Evolutionary conservation across 805 yeast species (phyloP).

Genomic region (Wickerhamomyces pijperi): DNA sequence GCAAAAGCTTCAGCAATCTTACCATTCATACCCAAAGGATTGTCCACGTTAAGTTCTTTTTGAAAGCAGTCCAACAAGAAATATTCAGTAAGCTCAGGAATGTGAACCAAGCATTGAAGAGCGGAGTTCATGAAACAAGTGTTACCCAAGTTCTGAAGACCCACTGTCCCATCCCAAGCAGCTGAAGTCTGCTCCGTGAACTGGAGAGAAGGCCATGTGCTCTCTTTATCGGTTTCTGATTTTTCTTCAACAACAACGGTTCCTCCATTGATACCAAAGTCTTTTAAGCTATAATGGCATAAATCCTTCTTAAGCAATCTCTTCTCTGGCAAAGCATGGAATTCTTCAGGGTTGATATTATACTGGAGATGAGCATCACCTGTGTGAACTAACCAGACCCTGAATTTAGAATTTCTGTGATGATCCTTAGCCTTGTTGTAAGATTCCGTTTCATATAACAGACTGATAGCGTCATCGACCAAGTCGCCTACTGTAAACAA

Average conservation of each 20-base stretch:
- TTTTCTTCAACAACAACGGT: conserved; percentile 25
- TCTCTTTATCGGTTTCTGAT: conserved; percentile 7
- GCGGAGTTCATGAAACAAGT: conserved; percentile 95
- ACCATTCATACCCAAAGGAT: conserved; percentile 83
- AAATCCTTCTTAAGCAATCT: conserved; percentile 15
- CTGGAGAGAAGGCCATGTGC: conserved; percentile 28
- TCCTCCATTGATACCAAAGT: conserved; percentile 11
- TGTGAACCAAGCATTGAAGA: conserved; percentile 75
- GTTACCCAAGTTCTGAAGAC: conserved; percentile 72
- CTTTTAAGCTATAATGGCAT: conserved; percentile 11
- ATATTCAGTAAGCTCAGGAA: conserved; percentile 73
- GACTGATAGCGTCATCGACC: conserved; percentile 8
- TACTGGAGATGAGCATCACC: conserved; percentile 8
- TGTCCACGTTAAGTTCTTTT: conserved; percentile 57
- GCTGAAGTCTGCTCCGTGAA: conserved; percentile 19
- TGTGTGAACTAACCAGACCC: conserved; percentile 15
- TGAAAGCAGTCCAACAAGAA: conserved; percentile 52
- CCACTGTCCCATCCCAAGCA: conserved; percentile 39
- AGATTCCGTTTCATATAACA: conserved; percentile 9
- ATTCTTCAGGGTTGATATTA: conserved; percentile 17
- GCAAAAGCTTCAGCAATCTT: conserved; percentile 73
- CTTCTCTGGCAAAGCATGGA: conserved; percentile 16
- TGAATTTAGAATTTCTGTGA: conserved; percentile 6
- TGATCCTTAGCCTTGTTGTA: conserved; percentile 1
- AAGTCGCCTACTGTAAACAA: conserved; percentile 16